Evolutionary conservation across 2,329 filamentous ascomycete genomes (phyloP).

Genomic region (Talaromyces sp.): DNA sequence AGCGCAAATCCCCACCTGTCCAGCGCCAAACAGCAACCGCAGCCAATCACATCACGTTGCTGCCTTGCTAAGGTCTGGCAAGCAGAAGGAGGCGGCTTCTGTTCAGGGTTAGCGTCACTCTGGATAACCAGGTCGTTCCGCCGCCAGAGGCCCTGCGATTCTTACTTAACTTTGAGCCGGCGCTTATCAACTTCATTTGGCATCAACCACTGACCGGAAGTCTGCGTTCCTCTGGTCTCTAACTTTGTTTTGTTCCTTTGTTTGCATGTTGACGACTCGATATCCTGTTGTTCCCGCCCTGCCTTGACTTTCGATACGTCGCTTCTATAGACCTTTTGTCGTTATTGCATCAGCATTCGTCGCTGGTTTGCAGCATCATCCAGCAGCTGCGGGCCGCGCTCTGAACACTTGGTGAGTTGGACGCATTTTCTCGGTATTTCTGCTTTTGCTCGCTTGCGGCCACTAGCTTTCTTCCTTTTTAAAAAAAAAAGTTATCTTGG

Average conservation of each 20-base stretch:
- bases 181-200: slow-evolving; percentile 6
- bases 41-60: slow-evolving; percentile 1
- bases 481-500: not conserved
- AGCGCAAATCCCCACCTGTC: not conserved
- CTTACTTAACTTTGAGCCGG: slow-evolving; percentile 8
- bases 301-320: not conserved
- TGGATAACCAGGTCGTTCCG: slow-evolving; percentile 1
- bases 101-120: slow-evolving; percentile 4
- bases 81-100: slow-evolving; percentile 10
- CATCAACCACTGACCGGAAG: not conserved
- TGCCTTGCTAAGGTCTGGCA: not conserved
- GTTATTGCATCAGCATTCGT: slow-evolving; percentile 7
- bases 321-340: slow-evolving; percentile 9
- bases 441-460: not conserved
- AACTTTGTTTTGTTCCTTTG: not conserved
- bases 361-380: slow-evolving; percentile 8
- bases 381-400: slow-evolving; percentile 1
- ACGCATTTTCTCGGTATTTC: not conserved
- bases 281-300: not conserved
- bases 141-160: slow-evolving; percentile 3
- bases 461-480: not conserved
- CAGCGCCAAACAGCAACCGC: not conserved
- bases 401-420: slow-evolving; percentile 4
- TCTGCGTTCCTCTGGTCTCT: not conserved
- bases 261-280: not conserved